Conservation (phyloP, 83 land plant genomes). For the Thuja plicata region DNA sequence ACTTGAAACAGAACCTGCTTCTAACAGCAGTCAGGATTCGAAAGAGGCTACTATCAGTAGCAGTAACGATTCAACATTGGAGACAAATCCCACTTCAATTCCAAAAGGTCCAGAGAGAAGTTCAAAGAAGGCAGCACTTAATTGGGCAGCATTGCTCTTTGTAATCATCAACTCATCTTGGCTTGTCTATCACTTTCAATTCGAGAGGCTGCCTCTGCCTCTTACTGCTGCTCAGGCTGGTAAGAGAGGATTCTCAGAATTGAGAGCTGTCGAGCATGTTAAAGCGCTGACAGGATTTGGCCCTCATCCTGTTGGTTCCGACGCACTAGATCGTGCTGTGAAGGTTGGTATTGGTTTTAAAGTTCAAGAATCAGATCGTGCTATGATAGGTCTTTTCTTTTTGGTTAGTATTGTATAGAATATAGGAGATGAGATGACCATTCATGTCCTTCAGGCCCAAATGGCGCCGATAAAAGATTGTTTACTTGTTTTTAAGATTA, state of each 20-base stretch:
- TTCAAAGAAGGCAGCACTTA: conserved; percentile 35
- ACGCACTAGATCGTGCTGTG: conserved; percentile 78
- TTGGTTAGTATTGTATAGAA: no score
- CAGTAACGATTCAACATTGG: not conserved
- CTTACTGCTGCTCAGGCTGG: conserved; percentile 73
- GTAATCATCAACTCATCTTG: conserved; percentile 48
- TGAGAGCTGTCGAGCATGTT: conserved; percentile 75
- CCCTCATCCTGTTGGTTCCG: conserved; percentile 96
- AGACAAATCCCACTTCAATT: not conserved
- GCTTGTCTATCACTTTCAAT: conserved; percentile 61
- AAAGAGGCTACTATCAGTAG: not conserved
- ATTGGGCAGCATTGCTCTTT: conserved; percentile 55
- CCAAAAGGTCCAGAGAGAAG: not conserved
- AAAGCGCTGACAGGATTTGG: conserved; percentile 69
- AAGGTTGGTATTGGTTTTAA: conserved; percentile 47
- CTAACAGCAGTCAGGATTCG: not conserved
- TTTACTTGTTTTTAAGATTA: no score
- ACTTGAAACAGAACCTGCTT: not conserved
- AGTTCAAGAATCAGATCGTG: not conserved
- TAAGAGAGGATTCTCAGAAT: conserved; percentile 88
- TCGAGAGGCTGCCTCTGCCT: conserved; percentile 64
- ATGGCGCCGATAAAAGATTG: no score
- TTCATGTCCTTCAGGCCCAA: no score
- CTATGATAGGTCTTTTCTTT: not conserved
- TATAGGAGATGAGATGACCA: no score